These are phyloP conservation scores for Cladosporium oxysporum DNA, from an alignment of 2,329 filamentous ascomycete species.

Conservation along the genomic window DNA sequence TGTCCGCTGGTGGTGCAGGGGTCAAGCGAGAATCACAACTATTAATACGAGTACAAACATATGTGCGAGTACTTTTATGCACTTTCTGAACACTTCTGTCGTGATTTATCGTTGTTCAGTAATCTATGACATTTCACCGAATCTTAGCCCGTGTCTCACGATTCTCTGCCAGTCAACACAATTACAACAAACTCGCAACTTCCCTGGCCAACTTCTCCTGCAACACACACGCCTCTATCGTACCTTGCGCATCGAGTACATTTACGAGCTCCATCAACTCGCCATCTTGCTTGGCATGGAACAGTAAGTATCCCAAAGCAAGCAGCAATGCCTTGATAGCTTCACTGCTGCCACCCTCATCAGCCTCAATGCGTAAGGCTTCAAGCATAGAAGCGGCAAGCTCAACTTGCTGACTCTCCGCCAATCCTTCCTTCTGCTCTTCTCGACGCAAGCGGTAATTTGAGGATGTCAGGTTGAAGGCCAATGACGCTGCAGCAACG, in stretches of 20 bases:
- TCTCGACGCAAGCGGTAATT: constrained; percentile 67
- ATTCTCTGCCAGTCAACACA: background rate
- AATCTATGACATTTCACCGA: background rate
- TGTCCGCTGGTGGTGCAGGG: background rate
- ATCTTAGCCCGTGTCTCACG: background rate
- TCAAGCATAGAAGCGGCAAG: constrained; percentile 79
- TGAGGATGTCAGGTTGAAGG: constrained; percentile 76
- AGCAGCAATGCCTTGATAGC: constrained; percentile 75
- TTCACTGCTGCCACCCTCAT: constrained; percentile 48
- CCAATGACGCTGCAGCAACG: constrained; percentile 77
- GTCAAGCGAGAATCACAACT: background rate
- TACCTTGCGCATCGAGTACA: constrained; percentile 72
- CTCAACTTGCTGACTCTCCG: constrained; percentile 74
- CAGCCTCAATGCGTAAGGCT: constrained; percentile 59
- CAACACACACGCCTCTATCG: constrained; percentile 51
- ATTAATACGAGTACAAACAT: background rate
- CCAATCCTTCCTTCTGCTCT: constrained; percentile 58
- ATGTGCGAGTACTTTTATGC: background rate
- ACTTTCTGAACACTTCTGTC: background rate
- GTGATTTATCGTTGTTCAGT: background rate
- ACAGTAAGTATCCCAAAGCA: constrained; percentile 74
- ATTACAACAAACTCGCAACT: constrained; percentile 31
- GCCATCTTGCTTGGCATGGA: constrained; percentile 67
- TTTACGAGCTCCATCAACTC: constrained; percentile 78
- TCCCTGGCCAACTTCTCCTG: constrained; percentile 38